Base-by-base conservation (phyloP, 768 basidiomycete species). In the Peribolospora baueri region DNA sequence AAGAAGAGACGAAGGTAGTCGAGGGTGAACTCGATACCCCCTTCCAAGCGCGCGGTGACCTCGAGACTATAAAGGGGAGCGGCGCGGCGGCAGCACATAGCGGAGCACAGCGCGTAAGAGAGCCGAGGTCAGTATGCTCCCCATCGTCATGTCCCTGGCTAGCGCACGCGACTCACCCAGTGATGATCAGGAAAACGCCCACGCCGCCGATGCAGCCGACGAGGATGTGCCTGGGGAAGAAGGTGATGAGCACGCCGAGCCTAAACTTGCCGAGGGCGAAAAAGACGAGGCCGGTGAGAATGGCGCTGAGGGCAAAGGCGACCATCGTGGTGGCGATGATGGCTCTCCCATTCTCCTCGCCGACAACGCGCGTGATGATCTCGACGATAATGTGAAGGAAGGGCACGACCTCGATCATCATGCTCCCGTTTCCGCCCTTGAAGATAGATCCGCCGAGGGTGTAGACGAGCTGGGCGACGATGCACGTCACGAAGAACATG, bases 391-490 rank as follows among this genome's bases (percentile, higher is more conserved):
- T 82, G 66, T 95, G 91, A 64, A 90, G 93, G 68, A 98, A 95
- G 2, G 91, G 90, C 82, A 95, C 88, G 8, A 90, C 85, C 68
- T 97, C 91, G 58, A 98, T 95, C 87, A 95, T 93, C 87, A 90
- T 87, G 59, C 83, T 86, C 5, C 84, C 85, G 67, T 86, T 88
- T 2, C 81, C 86, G 51, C 84, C 84, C 7, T 78, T 78, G 66
- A 98, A 93, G 36, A 79, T 80, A 60, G 82, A 87, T 4, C 84
- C 91, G 4, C 87, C 90, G 7, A 80, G 49, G 1, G 82, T 80
- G 66, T 85, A 95, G 0, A 81, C 75, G 36, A 93, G 68, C 64
- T 95, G 91, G 0, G 87, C 72, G 42, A 91, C 65, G 52, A 86
- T 70, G 38, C 84, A 60, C 11, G 51, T 53, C 8, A 60, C 42